phyloP scores from a whole-genome alignment of 2,329 filamentous ascomycete genomes.

The Botrytis medusae region DNA sequence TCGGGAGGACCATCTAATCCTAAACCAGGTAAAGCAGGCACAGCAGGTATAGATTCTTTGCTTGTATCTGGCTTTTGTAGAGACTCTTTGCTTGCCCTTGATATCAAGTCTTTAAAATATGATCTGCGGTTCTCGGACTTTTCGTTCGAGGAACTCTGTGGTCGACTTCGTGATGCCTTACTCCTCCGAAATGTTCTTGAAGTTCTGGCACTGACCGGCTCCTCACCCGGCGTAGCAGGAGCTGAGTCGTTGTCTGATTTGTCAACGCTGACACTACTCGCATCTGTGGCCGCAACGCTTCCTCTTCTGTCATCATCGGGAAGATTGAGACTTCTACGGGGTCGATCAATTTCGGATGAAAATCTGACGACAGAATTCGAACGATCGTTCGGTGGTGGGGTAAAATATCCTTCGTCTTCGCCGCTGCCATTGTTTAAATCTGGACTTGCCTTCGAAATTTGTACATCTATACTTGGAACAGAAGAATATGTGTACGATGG shows the following conservation, averaged over 20 bases:
- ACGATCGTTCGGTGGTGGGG: conserved; percentile 44
- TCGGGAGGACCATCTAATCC: conserved; percentile 18
- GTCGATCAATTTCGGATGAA: conserved; percentile 54
- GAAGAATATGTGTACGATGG: conserved; percentile 53
- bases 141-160: conserved; percentile 59
- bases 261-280: conserved; percentile 43
- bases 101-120: conserved; percentile 47
- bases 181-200: conserved; percentile 60
- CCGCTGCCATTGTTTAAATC: neutral
- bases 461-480: conserved; percentile 41
- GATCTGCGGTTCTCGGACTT: conserved; percentile 58
- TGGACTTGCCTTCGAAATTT: conserved; percentile 21
- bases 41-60: neutral
- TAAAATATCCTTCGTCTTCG: conserved; percentile 42
- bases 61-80: conserved; percentile 27
- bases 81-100: conserved; percentile 37
- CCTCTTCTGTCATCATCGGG: conserved; percentile 48
- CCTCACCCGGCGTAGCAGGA: conserved; percentile 51
- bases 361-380: conserved; percentile 50
- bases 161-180: conserved; percentile 52
- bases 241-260: conserved; percentile 42
- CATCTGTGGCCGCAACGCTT: conserved; percentile 53
- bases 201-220: conserved; percentile 53
- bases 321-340: conserved; percentile 49
- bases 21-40: conserved; percentile 12